phyloP scores from a whole-genome alignment of 805 yeast species.

The Limtongia smithiae region DNA sequence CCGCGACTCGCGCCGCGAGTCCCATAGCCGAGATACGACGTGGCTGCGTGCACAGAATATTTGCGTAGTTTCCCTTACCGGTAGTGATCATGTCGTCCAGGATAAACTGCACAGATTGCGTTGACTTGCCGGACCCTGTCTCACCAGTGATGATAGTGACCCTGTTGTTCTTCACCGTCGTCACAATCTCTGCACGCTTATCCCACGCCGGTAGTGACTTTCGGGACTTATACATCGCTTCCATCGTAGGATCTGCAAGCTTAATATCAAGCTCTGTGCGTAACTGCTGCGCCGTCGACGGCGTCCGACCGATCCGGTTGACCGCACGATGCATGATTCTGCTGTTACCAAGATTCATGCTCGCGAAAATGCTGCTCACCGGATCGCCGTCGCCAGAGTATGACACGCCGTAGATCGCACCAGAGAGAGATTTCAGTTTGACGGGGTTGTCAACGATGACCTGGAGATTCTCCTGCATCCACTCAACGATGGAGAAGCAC shows the following conservation, averaged over 20 bases:
- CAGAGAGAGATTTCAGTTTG: slow-evolving; percentile 46
- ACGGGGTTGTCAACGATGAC: slow-evolving; percentile 71
- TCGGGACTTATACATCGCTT: slow-evolving; percentile 47
- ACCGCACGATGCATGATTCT: slow-evolving; percentile 1
- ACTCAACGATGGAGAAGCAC: slow-evolving; percentile 65
- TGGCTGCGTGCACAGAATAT: slow-evolving; percentile 87
- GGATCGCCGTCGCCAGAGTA: slow-evolving; percentile 33
- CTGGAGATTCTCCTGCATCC: slow-evolving; percentile 64
- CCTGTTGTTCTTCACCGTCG: slow-evolving; percentile 53
- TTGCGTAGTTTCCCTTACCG: slow-evolving; percentile 45
- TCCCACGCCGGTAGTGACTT: slow-evolving; percentile 78
- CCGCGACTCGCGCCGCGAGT: slow-evolving; percentile 85
- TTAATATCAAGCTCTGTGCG: slow-evolving; percentile 40
- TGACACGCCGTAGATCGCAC: slow-evolving; percentile 29
- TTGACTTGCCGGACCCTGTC: slow-evolving; percentile 96
- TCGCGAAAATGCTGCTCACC: slow-evolving; percentile 14
- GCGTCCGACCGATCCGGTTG: slow-evolving; percentile 2
- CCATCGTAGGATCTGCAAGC: slow-evolving; percentile 38
- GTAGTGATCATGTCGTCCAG: slow-evolving; percentile 57
- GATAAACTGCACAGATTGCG: slow-evolving; percentile 88
- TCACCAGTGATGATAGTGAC: slow-evolving; percentile 88
- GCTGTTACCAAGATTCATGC: slow-evolving; percentile 8
- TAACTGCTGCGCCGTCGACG: slow-evolving; percentile 33
- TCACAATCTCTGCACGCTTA: slow-evolving; percentile 53
- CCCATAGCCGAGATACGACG: slow-evolving; percentile 95